Base-by-base conservation (phyloP, 176 grass and related monocot genomes). In the Oryza australiensis region DNA sequence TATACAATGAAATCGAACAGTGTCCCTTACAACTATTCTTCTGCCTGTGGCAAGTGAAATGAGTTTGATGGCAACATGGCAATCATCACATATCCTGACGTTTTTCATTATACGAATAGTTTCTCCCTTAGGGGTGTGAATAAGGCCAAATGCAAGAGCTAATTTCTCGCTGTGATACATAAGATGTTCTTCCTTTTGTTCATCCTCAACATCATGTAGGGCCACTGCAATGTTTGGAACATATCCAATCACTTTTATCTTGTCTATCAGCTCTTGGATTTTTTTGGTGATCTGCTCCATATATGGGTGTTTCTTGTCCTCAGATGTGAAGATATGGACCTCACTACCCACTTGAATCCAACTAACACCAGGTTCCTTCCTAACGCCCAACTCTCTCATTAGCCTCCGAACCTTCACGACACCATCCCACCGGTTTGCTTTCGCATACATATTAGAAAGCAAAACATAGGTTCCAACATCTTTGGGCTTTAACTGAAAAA, bases 391-490 rank as follows among this genome's bases (percentile, higher is more conserved):
- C 76, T 91, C 65, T 64, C 80, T 93, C 90, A 97, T 97, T 72
- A 91, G 70, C 68, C 89, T 89, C 49, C 88, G 67, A 5, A 93
- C 83, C 68, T 87, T 97, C 23, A 89, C 80, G 9, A 93, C 94
- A 5, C 85, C 90, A 72, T 96, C 94, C 88, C 94, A 96, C 78
- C 86, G 62, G 46, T 93, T 91, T 72, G 86, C 88, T 89, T 96
- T 96, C 33, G 94, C 91, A 84, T 93, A 96, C 94, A 93, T 93
- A 60, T 96, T 93, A 53, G 94, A 96, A 40, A 96, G 70, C 66
- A 91, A 80, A 62, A 96, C 87, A 88, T 93, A 91, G n/a, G 94
- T 93, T 82, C 90, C 94, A 33, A 89, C 77, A 83, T 93, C 90
- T 14, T 78, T 81, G 45, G 94, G 94, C 30, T 90, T 88, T 82